Evolutionary conservation across 2,329 filamentous ascomycete species (phyloP), one percentile per base, ranked within the genome.

Genomic region (Botryosphaeria dothidea): DNA sequence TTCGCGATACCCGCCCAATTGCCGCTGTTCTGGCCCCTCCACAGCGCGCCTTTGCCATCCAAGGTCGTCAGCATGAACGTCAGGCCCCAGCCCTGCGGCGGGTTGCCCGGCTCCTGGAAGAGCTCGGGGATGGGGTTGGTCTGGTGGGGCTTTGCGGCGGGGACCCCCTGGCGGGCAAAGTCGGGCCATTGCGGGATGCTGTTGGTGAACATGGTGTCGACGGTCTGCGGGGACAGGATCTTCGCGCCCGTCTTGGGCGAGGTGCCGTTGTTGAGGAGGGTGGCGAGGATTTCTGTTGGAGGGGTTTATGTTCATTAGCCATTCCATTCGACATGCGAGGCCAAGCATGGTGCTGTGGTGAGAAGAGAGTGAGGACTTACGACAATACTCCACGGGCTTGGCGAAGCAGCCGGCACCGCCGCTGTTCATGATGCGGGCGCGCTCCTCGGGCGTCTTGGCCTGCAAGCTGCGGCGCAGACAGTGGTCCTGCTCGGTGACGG

Each of bases 171-270:
- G 0, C 83, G 78, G 1, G 80, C 79, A 64, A 85, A 86, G 67
- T 88, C 71, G 0, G 86, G 85, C 54, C 84, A 81, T 1, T 82
- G 66, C 0, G 84, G 80, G 58, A 89, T 83, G 67, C 88, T 87
- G 71, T 91, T 90, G 65, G 78, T 79, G 73, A 88, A 90, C 85
- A 91, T 89, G 34, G 84, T 75, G 13, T 88, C 81, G 0, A 92
- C 84, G 0, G 87, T 90, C 31, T 82, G 78, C 17, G 82, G 79
- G 21, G 80, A 77, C 6, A 92, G 79, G 34, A 92, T 82, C 60
- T 80, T 78, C 0, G 74, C 72, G 1, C 84, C 83, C 0, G 86
- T 90, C 0, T 69, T 79, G 0, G 89, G 85, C 36, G 83, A 87
- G 0, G 78, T 84, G 51, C 90, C 89, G 66, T 88, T 78, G 71